A percentile compares a stretch with the other conserved stretches of the same genome.
Conservation (phyloP, 2,329 filamentous ascomycete species). For the Penicillium thymicola region DNA sequence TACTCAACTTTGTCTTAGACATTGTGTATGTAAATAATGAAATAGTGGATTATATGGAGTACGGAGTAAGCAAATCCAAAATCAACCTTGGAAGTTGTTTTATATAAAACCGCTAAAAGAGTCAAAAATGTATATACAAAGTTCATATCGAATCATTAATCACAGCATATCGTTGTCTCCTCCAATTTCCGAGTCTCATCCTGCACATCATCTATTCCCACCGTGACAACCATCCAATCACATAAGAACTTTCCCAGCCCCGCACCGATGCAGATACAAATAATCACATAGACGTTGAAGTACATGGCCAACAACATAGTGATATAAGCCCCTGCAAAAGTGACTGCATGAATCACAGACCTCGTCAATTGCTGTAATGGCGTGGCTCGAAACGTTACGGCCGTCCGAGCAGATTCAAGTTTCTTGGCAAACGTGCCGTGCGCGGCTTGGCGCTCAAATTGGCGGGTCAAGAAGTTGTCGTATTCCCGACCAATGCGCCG, state of each 20-base stretch:
- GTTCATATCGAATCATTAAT: conserved; percentile 1
- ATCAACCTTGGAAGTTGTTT: background rate
- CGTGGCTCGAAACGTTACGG: conserved; percentile 16
- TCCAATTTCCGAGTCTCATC: conserved; percentile 12
- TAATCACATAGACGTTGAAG: conserved; percentile 21
- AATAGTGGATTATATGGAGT: background rate
- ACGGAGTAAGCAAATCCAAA: no score
- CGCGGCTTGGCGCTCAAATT: conserved; percentile 22
- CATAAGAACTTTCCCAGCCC: conserved; percentile 21
- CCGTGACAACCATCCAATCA: conserved; percentile 22
- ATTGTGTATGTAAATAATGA: background rate
- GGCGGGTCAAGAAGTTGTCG: conserved; percentile 17
- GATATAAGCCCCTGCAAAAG: conserved; percentile 19
- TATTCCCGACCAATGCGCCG: conserved; percentile 18
- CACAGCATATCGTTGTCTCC: conserved; percentile 21
- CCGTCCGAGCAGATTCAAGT: background rate
- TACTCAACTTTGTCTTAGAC: background rate
- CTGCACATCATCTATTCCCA: conserved; percentile 11
- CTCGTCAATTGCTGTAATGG: conserved; percentile 16
- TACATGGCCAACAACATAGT: conserved; percentile 21
- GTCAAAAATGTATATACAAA: background rate
- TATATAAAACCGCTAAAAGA: background rate
- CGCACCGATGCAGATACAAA: conserved; percentile 20
- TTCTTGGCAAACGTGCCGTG: conserved; percentile 11
- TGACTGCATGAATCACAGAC: conserved; percentile 17